Evolutionary conservation across 2,329 filamentous ascomycete species (phyloP).

Genomic region (Juglanconis juglandina): DNA sequence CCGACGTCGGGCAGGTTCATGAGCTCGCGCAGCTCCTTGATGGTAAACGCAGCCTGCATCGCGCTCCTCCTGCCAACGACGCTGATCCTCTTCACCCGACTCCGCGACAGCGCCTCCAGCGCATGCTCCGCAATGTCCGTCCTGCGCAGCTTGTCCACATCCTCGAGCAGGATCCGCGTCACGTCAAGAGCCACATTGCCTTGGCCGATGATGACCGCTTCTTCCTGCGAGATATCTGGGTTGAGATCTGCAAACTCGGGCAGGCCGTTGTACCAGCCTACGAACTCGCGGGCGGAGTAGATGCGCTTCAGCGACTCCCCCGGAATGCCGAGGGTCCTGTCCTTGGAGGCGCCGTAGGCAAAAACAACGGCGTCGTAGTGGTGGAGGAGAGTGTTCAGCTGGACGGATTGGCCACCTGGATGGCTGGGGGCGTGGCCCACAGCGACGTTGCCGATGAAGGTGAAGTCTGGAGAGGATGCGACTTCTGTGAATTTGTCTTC

Average conservation of each 20-base stretch:
- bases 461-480: constrained; percentile 76
- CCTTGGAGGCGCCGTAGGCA: constrained; percentile 85
- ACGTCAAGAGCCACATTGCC: constrained; percentile 96
- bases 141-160: constrained; percentile 67
- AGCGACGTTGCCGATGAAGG: constrained; percentile 84
- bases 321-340: constrained; percentile 72
- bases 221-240: constrained; percentile 70
- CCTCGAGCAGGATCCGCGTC: constrained; percentile 77
- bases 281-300: constrained; percentile 86
- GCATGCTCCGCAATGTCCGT: constrained; percentile 91
- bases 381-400: constrained; percentile 64
- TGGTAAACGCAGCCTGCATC: constrained; percentile 89
- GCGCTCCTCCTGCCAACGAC: constrained; percentile 89
- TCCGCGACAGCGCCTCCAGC: constrained; percentile 67
- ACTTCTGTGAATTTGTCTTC: constrained; percentile 91
- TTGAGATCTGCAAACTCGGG: constrained; percentile 72
- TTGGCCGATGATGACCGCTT: constrained; percentile 87
- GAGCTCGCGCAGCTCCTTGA: constrained; percentile 88
- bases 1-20: constrained; percentile 70
- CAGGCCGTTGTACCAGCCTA: constrained; percentile 97
- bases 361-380: constrained; percentile 93
- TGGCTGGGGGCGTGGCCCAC: constrained; percentile 56
- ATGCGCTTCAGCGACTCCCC: constrained; percentile 75
- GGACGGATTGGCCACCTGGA: constrained; percentile 50
- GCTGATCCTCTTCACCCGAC: constrained; percentile 73